Conservation (phyloP, 331 rosid species). For the Prunus yedoensis region DNA sequence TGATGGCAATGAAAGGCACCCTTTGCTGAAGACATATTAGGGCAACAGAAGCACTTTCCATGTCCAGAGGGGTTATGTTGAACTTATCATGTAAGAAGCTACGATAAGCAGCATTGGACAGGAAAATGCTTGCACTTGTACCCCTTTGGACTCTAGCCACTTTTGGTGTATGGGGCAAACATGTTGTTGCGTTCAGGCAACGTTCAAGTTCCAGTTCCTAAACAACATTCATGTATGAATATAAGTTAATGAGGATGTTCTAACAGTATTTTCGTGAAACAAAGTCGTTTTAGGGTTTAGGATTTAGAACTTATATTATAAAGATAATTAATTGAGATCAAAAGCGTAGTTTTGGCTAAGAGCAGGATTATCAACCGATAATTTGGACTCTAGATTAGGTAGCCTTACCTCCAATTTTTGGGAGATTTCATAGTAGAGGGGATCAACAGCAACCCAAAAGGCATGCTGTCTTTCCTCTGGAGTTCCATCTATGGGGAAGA, state of each 20-base stretch:
- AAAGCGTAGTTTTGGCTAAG: not conserved
- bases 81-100: constrained; percentile 44
- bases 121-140: constrained; percentile 43
- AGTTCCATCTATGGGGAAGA: constrained; percentile 54
- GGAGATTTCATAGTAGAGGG: constrained; percentile 36
- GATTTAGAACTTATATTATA: too few relatives aligned
- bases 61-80: constrained; percentile 45
- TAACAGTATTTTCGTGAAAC: not conserved
- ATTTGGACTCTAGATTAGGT: not conserved
- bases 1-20: constrained; percentile 45
- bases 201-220: constrained; percentile 32
- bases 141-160: constrained; percentile 42
- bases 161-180: constrained; percentile 46
- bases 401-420: constrained; percentile 27
- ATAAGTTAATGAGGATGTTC: not conserved
- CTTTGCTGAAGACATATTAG: constrained; percentile 47
- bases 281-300: not conserved
- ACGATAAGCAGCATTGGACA: constrained; percentile 56
- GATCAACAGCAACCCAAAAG: constrained; percentile 49
- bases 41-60: constrained; percentile 71
- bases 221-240: not conserved
- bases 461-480: constrained; percentile 43
- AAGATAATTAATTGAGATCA: too few relatives aligned
- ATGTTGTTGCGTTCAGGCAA: constrained; percentile 51
- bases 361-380: not conserved